A percentile compares a stretch with the other conserved stretches of the same genome.
Evolutionary conservation across 2,329 filamentous ascomycete species (phyloP).

Genomic region (Exophiala sp.): DNA sequence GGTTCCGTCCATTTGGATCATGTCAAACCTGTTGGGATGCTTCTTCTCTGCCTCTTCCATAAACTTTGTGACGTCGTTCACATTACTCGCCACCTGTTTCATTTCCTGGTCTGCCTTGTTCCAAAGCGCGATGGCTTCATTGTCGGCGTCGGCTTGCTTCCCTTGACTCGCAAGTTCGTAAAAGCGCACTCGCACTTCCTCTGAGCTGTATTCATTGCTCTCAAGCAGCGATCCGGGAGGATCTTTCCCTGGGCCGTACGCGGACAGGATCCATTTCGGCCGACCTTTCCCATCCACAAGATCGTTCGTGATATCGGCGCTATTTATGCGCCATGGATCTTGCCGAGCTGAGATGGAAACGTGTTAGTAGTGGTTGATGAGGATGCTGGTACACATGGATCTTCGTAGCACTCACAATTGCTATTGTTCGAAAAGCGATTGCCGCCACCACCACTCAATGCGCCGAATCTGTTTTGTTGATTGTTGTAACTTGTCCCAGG

Average conservation of each 20-base stretch:
- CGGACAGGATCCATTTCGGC: conserved; percentile 81
- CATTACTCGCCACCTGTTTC: conserved; percentile 63
- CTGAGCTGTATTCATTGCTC: conserved; percentile 81
- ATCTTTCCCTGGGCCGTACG: conserved; percentile 74
- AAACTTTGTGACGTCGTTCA: conserved; percentile 69
- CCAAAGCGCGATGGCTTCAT: conserved; percentile 55
- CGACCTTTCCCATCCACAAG: conserved; percentile 59
- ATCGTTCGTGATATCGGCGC: conserved; percentile 61
- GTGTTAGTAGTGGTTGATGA: conserved; percentile 8
- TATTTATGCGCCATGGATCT: conserved; percentile 45
- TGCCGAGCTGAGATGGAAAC: conserved; percentile 24
- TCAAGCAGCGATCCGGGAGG: conserved; percentile 81
- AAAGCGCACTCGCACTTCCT: conserved; percentile 74
- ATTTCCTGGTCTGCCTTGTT: conserved; percentile 68
- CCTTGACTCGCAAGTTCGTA: conserved; percentile 64
- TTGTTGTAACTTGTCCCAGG: conserved; percentile 40
- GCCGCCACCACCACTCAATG: conserved; percentile 23
- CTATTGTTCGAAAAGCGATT: conserved; percentile 9
- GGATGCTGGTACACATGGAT: background rate
- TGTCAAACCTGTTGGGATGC: conserved; percentile 72
- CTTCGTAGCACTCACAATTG: conserved; percentile 13
- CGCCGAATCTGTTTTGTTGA: conserved; percentile 21
- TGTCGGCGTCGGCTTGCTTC: conserved; percentile 47
- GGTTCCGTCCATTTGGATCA: conserved; percentile 43
- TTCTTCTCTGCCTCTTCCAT: conserved; percentile 63